Base-by-base conservation (phyloP, 2,329 filamentous ascomycete species). In the Dissoconium aciculare region DNA sequence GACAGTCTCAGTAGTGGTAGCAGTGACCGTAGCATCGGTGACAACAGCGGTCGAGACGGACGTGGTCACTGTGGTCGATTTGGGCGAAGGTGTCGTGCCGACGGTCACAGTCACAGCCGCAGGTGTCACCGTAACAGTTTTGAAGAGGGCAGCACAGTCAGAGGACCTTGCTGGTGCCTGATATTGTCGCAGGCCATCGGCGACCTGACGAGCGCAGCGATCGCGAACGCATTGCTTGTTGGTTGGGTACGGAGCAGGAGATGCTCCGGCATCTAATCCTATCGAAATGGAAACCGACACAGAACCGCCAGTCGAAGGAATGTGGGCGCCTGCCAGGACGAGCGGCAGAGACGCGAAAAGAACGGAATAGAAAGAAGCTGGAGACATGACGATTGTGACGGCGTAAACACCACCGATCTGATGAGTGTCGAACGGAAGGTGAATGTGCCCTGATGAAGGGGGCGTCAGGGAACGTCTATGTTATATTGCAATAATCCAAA, bases 241-340 rank as follows among this genome's bases (percentile, higher is more conserved):
- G n/a, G 19, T 8, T n/a, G 8, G 19, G 19, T 23, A 23, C n/a
- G n/a, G n/a, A 23, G 19, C 19, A 23, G 19, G 19, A 23, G 19
- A 23, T 8, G 19, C 8, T 8, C 8, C n/a, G 8, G 19, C 19
- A n/a, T 23, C n/a, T 8, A 8, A 8, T 23, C 19, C 19, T n/a
- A 23, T n/a, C 19, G 19, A 23, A 8, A n/a, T n/a, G 19, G 19
- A 8, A n/a, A 23, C 19, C 19, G 19, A 23, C 19, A 23, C 19
- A 8, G 19, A 23, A 23, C 19, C 19, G 19, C 8, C 19, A 8
- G n/a, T 8, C n/a, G n/a, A n/a, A 23, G 19, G 19, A 23, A 23
- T n/a, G 19, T 23, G 19, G 19, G 19, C 19, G 19, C 19, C 19
- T 23, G 19, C 19, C 19, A 23, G n/a, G n/a, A 23, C 19, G 19